Conservation (phyloP, 345 rosid species). For the Aquilaria sinensis region DNA sequence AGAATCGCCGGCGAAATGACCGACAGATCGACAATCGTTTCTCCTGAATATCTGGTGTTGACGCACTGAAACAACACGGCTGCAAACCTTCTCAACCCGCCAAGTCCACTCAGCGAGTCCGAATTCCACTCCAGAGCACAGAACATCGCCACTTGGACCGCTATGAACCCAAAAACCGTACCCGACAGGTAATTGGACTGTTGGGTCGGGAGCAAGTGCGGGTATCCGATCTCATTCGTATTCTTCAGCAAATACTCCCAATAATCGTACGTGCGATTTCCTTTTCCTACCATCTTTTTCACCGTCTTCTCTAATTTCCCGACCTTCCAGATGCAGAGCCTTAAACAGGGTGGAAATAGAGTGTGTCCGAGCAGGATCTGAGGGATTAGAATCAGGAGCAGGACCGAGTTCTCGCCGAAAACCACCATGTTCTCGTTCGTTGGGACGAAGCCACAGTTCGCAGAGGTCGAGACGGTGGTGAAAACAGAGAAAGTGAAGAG, state of each 20-base stretch:
- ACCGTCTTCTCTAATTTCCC: slow-evolving; percentile 11
- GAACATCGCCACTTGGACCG: slow-evolving; percentile 20
- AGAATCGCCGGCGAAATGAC: slow-evolving; percentile 20
- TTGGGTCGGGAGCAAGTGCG: slow-evolving; percentile 14
- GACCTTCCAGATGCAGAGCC: slow-evolving; percentile 25
- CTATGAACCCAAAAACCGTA: slow-evolving; percentile 21
- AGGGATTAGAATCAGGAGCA: slow-evolving; percentile 32
- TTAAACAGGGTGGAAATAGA: slow-evolving; percentile 11
- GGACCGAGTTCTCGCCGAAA: slow-evolving; percentile 32
- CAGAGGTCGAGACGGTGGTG: slow-evolving; percentile 32
- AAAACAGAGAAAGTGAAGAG: slow-evolving; percentile 35
- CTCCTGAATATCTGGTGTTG: slow-evolving; percentile 30
- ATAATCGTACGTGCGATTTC: slow-evolving; percentile 5
- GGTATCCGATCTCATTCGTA: slow-evolving; percentile 7
- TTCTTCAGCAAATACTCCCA: slow-evolving; percentile 15
- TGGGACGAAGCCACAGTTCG: slow-evolving; percentile 45
- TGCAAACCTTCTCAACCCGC: slow-evolving; percentile 10
- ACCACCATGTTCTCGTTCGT: slow-evolving; percentile 53
- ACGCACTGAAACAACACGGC: slow-evolving; percentile 20
- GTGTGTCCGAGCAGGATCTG: slow-evolving; percentile 31
- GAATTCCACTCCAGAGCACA: slow-evolving; percentile 32
- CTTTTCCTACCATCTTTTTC: slow-evolving; percentile 1
- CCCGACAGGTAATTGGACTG: slow-evolving; percentile 3
- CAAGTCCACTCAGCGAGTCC: slow-evolving; percentile 13
- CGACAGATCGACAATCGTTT: slow-evolving; percentile 24